phyloP scores from a whole-genome alignment of 495 filamentous ascomycete genomes.

The Cercophora samala region DNA sequence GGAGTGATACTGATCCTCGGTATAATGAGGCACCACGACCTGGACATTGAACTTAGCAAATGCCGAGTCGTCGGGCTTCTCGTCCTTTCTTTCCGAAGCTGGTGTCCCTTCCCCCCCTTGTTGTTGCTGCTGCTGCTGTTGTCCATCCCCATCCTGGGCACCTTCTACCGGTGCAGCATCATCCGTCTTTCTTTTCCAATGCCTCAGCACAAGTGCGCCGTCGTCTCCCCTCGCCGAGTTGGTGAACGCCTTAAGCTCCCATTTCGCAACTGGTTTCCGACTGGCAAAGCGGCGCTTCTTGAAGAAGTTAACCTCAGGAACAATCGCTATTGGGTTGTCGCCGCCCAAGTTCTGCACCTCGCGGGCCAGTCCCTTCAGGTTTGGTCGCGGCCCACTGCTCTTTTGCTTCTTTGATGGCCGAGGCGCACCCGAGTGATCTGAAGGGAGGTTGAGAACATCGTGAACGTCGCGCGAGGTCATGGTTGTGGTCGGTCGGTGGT shows the following conservation, averaged over 20 bases:
- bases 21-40: constrained; percentile 70
- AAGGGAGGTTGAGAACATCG: constrained; percentile 81
- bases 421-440: constrained; percentile 52
- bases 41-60: constrained; percentile 83
- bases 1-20: constrained; percentile 77
- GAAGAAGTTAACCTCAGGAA: constrained; percentile 44
- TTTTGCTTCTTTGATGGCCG: constrained; percentile 77
- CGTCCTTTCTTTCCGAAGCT: constrained; percentile 21
- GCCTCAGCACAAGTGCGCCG: constrained; percentile 55
- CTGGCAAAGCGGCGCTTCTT: constrained; percentile 49
- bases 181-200: constrained; percentile 59
- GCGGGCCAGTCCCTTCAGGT: constrained; percentile 54
- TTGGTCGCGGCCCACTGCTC: constrained; percentile 62
- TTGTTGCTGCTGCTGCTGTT: constrained; percentile 19
- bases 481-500: constrained; percentile 24
- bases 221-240: constrained; percentile 52
- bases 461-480: constrained; percentile 83
- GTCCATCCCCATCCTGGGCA: constrained; percentile 19
- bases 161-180: constrained; percentile 20
- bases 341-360: constrained; percentile 58
- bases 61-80: constrained; percentile 47
- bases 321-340: constrained; percentile 48
- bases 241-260: constrained; percentile 52
- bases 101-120: constrained; percentile 7
- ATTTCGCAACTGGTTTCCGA: constrained; percentile 61